phyloP scores from a whole-genome alignment of 2,329 filamentous ascomycete species.

The Arthrobotrys sinensis region DNA sequence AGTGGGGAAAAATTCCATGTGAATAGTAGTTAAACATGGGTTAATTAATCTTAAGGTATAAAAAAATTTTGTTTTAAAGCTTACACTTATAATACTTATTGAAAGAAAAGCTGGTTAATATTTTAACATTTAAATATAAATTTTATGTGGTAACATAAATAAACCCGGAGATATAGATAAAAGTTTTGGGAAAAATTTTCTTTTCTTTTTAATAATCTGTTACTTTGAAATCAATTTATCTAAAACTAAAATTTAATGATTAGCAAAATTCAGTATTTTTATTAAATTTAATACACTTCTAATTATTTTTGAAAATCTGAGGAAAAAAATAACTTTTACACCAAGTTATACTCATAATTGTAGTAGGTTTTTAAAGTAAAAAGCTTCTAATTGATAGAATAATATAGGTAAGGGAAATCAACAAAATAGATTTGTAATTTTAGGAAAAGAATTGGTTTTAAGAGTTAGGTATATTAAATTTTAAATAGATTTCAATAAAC shows the following conservation, averaged over 20 bases:
- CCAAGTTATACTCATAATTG: conserved; percentile 69
- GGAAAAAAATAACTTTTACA: conserved; percentile 68
- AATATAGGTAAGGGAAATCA: conserved; percentile 70
- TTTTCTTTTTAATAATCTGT: conserved; percentile 67
- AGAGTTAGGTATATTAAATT: conserved; percentile 68
- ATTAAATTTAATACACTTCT: conserved; percentile 67
- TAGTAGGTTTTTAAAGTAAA: conserved; percentile 69
- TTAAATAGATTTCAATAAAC: conserved; percentile 67
- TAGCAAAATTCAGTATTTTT: conserved; percentile 68
- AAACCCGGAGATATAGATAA: conserved; percentile 66
- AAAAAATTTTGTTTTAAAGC: conserved; percentile 67
- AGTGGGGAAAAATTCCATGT: conserved; percentile 68
- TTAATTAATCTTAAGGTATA: conserved; percentile 68
- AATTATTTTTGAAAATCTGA: conserved; percentile 69
- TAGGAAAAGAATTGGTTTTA: conserved; percentile 69
- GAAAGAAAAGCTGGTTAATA: conserved; percentile 69
- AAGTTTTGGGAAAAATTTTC: neutral
- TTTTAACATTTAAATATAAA: conserved; percentile 69
- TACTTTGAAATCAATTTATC: conserved; percentile 69
- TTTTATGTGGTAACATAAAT: conserved; percentile 67
- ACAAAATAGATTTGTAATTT: conserved; percentile 70
- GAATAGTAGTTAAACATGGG: conserved; percentile 69
- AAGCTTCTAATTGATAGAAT: conserved; percentile 69
- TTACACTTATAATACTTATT: conserved; percentile 66
- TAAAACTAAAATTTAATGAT: conserved; percentile 68